Evolutionary conservation across 2,329 filamentous ascomycete species (phyloP).

Genomic region (Xenosphaeropsis pyriputrescens): DNA sequence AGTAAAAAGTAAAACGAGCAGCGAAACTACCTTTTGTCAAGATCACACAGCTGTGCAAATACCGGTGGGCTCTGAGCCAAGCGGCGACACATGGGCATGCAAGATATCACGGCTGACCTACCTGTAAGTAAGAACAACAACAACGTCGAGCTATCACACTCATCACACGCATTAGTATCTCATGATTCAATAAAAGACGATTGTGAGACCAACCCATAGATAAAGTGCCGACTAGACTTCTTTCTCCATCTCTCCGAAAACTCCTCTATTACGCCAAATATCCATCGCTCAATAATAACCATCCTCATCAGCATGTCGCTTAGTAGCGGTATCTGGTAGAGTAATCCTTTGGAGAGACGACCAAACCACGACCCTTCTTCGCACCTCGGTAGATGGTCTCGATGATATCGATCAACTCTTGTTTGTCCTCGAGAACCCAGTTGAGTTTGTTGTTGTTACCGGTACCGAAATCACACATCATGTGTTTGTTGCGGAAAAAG

Average conservation of each 20-base stretch:
- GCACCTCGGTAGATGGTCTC: conserved; percentile 98
- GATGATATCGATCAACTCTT: conserved; percentile 95
- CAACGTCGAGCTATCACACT: neutral
- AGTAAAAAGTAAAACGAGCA: too few relatives aligned
- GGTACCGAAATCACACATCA: conserved; percentile 96
- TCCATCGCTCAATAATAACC: neutral
- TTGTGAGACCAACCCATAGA: conserved; percentile 23
- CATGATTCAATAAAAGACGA: conserved; percentile 7
- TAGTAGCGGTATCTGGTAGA: conserved; percentile 57
- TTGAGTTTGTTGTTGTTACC: conserved; percentile 99
- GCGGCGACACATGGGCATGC: too few relatives aligned
- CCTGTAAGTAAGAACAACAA: neutral
- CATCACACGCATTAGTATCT: conserved; percentile 15
- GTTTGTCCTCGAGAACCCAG: conserved; percentile 93
- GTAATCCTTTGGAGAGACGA: conserved; percentile 86
- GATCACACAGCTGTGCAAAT: too few relatives aligned
- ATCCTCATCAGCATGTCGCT: neutral
- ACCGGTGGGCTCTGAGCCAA: too few relatives aligned
- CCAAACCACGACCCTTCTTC: conserved; percentile 92
- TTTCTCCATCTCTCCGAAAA: conserved; percentile 2
- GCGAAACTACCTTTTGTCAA: too few relatives aligned
- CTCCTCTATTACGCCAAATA: conserved; percentile 1
- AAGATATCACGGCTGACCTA: too few relatives aligned
- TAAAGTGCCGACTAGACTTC: conserved; percentile 5
- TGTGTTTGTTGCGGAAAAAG: conserved; percentile 97